Percentiles rank a stretch among this genome's conserved stretches.
These are phyloP conservation scores for Coccomyxa subellipsoidea DNA, from an alignment of 163 green algal species.

Conservation along the genomic window DNA sequence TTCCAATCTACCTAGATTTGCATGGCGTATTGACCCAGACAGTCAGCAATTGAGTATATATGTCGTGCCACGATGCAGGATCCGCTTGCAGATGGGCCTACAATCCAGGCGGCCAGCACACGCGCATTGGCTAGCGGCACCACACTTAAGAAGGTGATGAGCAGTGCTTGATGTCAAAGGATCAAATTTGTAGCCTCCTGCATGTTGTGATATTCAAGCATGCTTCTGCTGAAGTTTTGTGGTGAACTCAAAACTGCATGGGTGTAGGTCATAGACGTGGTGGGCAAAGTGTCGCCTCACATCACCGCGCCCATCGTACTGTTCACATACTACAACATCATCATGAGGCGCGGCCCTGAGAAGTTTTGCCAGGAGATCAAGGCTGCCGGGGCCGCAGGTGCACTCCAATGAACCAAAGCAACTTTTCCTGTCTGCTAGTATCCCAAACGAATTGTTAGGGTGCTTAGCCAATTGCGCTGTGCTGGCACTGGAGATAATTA, in stretches of 20 bases:
- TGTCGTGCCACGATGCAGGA: slow-evolving; percentile 60
- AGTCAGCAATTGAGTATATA: too few species aligned
- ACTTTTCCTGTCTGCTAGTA: too few species aligned
- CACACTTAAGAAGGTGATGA: slow-evolving; percentile 65
- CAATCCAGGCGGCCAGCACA: slow-evolving; percentile 91
- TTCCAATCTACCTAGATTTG: too few species aligned
- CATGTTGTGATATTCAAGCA: too few species aligned
- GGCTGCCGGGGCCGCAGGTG: slow-evolving; percentile 72
- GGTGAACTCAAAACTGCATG: too few species aligned
- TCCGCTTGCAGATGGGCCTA: slow-evolving; percentile 93
- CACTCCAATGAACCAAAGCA: background rate
- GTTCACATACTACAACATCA: slow-evolving; percentile 99
- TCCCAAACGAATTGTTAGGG: too few species aligned
- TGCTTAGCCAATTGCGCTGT: too few species aligned
- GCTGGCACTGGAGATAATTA: too few species aligned
- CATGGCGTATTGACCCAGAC: too few species aligned
- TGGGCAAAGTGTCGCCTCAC: slow-evolving; percentile 44
- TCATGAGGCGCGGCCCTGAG: slow-evolving; percentile 80
- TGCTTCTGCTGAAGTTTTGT: too few species aligned
- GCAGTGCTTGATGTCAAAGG: background rate
- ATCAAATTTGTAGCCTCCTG: too few species aligned
- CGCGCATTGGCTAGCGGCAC: slow-evolving; percentile 75
- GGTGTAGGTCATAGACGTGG: slow-evolving; percentile 74
- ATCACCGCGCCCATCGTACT: slow-evolving; percentile 89
- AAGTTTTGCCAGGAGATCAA: slow-evolving; percentile 78